Percentiles rank a stretch among this genome's conserved stretches.
phyloP scores from a whole-genome alignment of 108 stramenopile species.

The Pseudonitzschia multiseries region DNA sequence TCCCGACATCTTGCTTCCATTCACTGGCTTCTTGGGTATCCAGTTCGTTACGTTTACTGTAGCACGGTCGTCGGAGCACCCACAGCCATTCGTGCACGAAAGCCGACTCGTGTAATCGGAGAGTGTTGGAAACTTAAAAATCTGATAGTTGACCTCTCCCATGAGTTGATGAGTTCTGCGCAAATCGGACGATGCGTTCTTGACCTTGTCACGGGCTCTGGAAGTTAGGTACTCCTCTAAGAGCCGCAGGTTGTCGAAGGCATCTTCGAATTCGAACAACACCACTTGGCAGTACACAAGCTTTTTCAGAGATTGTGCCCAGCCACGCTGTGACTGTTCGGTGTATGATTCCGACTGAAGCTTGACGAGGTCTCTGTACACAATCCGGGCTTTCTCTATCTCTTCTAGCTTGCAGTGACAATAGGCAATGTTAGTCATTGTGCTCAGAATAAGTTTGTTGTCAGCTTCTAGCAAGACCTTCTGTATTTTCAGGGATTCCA shows the following conservation, averaged over 20 bases:
- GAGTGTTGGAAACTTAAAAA: constrained; percentile 52
- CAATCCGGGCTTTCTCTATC: constrained; percentile 37
- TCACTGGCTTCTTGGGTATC: constrained; percentile 48
- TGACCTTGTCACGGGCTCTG: constrained; percentile 19
- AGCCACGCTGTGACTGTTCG: constrained; percentile 31
- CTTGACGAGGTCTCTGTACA: constrained; percentile 37
- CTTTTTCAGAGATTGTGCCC: constrained; percentile 43
- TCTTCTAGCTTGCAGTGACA: constrained; percentile 34
- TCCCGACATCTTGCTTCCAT: constrained; percentile 66
- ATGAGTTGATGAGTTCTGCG: constrained; percentile 46
- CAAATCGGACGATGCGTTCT: constrained; percentile 27
- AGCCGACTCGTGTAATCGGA: constrained; percentile 34
- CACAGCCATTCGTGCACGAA: constrained; percentile 22
- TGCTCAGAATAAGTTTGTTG: constrained; percentile 55
- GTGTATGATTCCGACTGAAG: constrained; percentile 40
- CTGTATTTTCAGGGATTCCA: constrained; percentile 56
- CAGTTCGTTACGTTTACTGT: constrained; percentile 34
- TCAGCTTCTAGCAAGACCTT: constrained; percentile 41
- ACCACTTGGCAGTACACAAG: constrained; percentile 38
- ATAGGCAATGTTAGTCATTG: constrained; percentile 59
- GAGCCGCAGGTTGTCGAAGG: constrained; percentile 36
- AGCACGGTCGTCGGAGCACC: constrained; percentile 38
- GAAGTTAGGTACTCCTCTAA: constrained; percentile 44
- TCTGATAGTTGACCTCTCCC: constrained; percentile 61
- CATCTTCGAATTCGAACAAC: constrained; percentile 39